Conservation (phyloP, 139 green algal species). For the Micromonas commoda region DNA sequence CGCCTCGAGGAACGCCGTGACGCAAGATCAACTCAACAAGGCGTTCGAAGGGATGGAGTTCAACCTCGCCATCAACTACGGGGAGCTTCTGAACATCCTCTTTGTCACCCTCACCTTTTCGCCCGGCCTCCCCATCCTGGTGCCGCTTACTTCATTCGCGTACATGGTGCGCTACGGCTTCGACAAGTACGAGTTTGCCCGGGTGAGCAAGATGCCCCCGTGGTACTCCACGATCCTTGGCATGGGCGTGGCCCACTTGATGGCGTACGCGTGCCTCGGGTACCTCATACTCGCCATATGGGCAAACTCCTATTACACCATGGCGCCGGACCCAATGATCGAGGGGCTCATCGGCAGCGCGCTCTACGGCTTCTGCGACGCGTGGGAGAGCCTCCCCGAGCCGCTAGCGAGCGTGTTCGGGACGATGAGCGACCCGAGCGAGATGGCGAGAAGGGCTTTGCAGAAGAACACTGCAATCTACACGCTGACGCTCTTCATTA, state of each 20-base stretch:
- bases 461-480: no score
- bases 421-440: no score
- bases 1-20: not conserved
- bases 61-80: conserved; percentile 42
- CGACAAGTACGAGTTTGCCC: not conserved
- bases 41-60: conserved; percentile 42
- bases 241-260: not conserved
- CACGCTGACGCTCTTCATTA: no score
- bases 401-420: no score
- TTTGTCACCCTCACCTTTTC: conserved; percentile 48
- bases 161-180: not conserved
- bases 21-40: conserved; percentile 44
- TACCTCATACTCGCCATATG: not conserved
- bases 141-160: conserved; percentile 37
- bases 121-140: conserved; percentile 44
- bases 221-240: not conserved
- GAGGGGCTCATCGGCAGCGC: not conserved
- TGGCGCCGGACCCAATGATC: not conserved
- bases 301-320: not conserved
- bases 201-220: not conserved
- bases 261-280: not conserved
- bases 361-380: not conserved
- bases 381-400: not conserved
- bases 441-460: no score
- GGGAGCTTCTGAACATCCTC: conserved; percentile 47